Evolutionary conservation across 1,284 basidiomycete genomes (phyloP), one percentile per base, ranked within the genome.

Genomic region (Tilletia setariae): DNA sequence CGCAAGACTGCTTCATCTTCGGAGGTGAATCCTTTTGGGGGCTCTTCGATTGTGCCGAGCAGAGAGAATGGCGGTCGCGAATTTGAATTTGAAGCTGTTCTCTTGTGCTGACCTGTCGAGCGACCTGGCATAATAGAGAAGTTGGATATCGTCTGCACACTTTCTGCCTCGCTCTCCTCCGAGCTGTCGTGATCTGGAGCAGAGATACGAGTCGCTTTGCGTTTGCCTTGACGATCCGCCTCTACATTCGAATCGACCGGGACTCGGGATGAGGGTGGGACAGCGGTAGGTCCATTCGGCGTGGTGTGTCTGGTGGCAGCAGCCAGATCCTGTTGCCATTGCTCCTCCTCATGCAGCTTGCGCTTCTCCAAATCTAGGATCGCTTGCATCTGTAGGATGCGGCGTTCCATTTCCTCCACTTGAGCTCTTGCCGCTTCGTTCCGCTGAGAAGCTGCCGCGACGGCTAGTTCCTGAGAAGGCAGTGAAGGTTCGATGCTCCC

Each of bases 291-390:
- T 30, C 28, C 28, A 40, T 61, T 25, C 21, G 51, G 28, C 15
- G 51, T 28, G 51, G 28, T 53, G 51, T 15, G 53, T 25, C 7
- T 35, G 56, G n/a, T 13, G 28, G 56, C 28, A 8, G 56, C 56
- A 61, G 56, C 28, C 28, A 61, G 16, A 40, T 61, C 56, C 16
- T 32, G 56, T 30, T 61, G 56, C 56, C 56, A 61, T 30, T 61
- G 56, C 56, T 61, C 56, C 32, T 61, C 56, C 28, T 61, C 56
- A 8, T 30, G 13, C 28, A 61, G 56, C 32, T 61, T 61, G 56
- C 56, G 56, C 16, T 40, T 32, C 32, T 61, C 56, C 28, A 61
- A n/a, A 13, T 61, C 56, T 9, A 61, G 15, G 35, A 61, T 61
- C 9, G 56, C 56, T 30, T 61, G 28, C 56, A 61, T 61, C 32